phyloP scores from a whole-genome alignment of 768 basidiomycete genomes.

The Obba rivulosa region DNA sequence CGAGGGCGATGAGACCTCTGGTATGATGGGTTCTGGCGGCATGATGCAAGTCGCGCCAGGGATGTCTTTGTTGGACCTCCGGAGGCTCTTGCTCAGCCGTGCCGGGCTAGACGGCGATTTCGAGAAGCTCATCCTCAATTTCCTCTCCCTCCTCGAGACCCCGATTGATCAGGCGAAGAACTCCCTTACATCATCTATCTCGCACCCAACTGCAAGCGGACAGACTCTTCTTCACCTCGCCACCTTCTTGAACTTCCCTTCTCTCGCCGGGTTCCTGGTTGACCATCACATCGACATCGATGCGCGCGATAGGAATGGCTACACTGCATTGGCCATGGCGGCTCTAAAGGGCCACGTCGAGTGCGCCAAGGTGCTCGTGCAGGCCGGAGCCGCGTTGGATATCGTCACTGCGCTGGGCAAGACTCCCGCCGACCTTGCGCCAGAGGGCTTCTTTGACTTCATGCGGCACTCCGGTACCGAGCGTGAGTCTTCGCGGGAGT shows the following conservation, averaged over 20 bases:
- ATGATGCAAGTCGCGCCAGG: conserved; percentile 52
- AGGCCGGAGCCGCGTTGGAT: conserved; percentile 74
- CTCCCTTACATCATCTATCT: conserved; percentile 53
- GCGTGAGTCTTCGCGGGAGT: conserved; percentile 23
- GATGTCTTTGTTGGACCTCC: conserved; percentile 42
- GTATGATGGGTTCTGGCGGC: conserved; percentile 7
- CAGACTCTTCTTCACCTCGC: conserved; percentile 91
- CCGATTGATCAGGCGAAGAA: conserved; percentile 43
- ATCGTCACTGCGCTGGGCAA: conserved; percentile 70
- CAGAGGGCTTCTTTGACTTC: conserved; percentile 40
- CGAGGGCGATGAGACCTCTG: conserved; percentile 27
- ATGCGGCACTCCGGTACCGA: conserved; percentile 17
- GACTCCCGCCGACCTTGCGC: conserved; percentile 58
- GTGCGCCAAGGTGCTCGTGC: conserved; percentile 64
- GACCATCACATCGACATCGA: conserved; percentile 73
- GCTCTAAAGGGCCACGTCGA: conserved; percentile 56
- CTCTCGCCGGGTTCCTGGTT: conserved; percentile 69
- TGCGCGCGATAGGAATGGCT: conserved; percentile 83
- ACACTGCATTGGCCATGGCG: conserved; percentile 86
- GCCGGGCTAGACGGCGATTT: conserved; percentile 57
- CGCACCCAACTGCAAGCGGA: conserved; percentile 61
- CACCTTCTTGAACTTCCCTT: conserved; percentile 67
- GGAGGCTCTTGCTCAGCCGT: conserved; percentile 50
- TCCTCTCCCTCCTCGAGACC: conserved; percentile 74
- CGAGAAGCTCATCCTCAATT: conserved; percentile 68